Percentiles rank a stretch among this genome's conserved stretches.
These are phyloP conservation scores for Scedosporium dehoogii DNA, from an alignment of 2,329 filamentous ascomycete genomes.

Conservation along the genomic window DNA sequence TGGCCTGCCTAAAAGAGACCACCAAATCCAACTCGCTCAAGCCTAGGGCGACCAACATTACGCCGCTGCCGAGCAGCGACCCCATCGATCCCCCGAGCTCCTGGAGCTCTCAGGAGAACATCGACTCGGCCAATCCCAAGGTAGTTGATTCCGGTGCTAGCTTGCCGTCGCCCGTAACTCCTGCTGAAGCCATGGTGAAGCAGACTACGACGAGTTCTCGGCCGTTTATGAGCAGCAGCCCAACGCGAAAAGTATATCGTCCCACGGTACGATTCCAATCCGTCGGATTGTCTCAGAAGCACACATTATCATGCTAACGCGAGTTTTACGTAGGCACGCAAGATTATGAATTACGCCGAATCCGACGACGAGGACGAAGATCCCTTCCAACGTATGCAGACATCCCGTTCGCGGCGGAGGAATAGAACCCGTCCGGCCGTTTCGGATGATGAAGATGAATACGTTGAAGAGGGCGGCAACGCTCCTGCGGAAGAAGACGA, in stretches of 20 bases:
- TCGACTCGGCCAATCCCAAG: slow-evolving; percentile 29
- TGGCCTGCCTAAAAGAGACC: slow-evolving; percentile 29
- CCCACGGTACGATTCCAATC: neutral
- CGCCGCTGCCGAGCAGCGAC: slow-evolving; percentile 76
- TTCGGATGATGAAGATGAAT: slow-evolving; percentile 62
- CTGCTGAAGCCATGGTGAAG: slow-evolving; percentile 29
- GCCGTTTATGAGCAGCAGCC: slow-evolving; percentile 51
- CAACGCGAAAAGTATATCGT: slow-evolving; percentile 61
- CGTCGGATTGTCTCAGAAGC: neutral
- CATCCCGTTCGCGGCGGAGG: slow-evolving; percentile 21
- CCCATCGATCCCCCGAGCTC: slow-evolving; percentile 56
- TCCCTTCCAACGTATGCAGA: slow-evolving; percentile 10
- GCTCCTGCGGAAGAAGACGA: slow-evolving; percentile 54
- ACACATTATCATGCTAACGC: neutral
- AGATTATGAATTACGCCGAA: slow-evolving; percentile 70
- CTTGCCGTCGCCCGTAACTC: slow-evolving; percentile 28
- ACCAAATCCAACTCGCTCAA: slow-evolving; percentile 30
- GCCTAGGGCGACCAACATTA: slow-evolving; percentile 44
- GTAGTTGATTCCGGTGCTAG: slow-evolving; percentile 43
- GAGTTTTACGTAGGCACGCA: slow-evolving; percentile 31
- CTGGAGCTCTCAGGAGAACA: slow-evolving; percentile 58
- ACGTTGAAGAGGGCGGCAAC: slow-evolving; percentile 47
- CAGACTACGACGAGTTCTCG: slow-evolving; percentile 31
- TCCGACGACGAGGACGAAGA: slow-evolving; percentile 67
- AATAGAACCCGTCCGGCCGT: slow-evolving; percentile 47